Evolutionary conservation across 2,329 filamentous ascomycete species (phyloP), one percentile per base, ranked within the genome.

Genomic region (Chrysoporthe cubensis): DNA sequence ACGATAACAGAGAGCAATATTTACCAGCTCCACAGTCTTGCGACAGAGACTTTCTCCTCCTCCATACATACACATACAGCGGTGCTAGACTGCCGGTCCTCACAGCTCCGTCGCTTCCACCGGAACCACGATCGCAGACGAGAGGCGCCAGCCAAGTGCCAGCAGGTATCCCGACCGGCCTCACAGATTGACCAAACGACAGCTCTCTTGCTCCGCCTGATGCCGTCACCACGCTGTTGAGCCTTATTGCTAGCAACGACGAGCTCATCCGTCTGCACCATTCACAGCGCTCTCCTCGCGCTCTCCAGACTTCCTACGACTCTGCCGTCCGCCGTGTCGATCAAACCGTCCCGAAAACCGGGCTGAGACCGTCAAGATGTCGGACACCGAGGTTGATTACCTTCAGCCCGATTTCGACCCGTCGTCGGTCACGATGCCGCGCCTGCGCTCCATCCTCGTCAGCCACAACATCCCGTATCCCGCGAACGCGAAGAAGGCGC

Each of bases 401-500:
- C 89, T 98, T 43, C 89, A 94, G 76, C 87, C 92, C 65, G 92
- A 88, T 74, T 98, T 97, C 78, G 93, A 99, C 77, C 89, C 96
- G 26, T 85, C 86, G 76, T 88, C 87, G 71, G 87, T 98, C 71
- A 98, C 94, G 1, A 89, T 98, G 62, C 94, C 96, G 40, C 91
- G 91, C 58, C 84, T 99, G 73, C 92, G 96, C 74, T 95, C 92
- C 61, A 96, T 98, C 72, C 88, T 99, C 67, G 92, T 98, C 75
- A 91, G 89, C 72, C 93, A 99, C 81, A 91, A 94, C 76, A 84
- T 98, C 75, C 82, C 88, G 48, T 98, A 97, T 77, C 91, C 94
- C 5, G 90, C 93, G 0, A 94, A 90, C 4, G 94, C 96, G 14
- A 99, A 98, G 82, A 99, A 99, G 82, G 83, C 88, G 0, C 91